phyloP scores from a whole-genome alignment of 305 asterid genomes.

The Coffea humblotiana region DNA sequence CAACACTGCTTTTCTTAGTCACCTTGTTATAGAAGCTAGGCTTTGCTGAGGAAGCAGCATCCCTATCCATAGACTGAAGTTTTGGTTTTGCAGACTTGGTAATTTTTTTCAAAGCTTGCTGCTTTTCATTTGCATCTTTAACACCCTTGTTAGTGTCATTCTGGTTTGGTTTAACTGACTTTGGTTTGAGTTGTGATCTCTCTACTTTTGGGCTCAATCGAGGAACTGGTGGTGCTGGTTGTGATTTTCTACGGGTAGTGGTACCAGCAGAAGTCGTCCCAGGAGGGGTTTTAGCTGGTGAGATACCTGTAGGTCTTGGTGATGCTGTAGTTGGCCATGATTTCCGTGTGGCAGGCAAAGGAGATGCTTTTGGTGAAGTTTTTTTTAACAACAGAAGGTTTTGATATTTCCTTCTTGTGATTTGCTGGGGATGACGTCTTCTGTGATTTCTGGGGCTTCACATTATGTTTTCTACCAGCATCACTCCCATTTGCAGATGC shows the following conservation, averaged over 20 bases:
- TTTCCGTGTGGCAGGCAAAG: conserved; percentile 73
- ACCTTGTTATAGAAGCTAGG: conserved; percentile 70
- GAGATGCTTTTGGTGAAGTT: conserved; percentile 47
- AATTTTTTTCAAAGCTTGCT: conserved; percentile 48
- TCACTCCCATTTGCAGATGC: conserved; percentile 45
- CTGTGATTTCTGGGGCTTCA: conserved; percentile 62
- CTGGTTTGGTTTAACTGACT: conserved; percentile 48
- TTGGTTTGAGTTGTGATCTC: conserved; percentile 42
- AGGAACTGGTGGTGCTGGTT: conserved; percentile 52
- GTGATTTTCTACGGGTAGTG: conserved; percentile 63
- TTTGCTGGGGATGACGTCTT: conserved; percentile 44
- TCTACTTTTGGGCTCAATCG: conserved; percentile 51
- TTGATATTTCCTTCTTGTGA: conserved; percentile 55
- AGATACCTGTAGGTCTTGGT: conserved; percentile 53
- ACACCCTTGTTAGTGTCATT: conserved; percentile 47
- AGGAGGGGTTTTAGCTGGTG: conserved; percentile 59
- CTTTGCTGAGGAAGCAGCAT: conserved; percentile 50
- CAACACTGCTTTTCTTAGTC: conserved; percentile 84
- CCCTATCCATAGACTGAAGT: conserved; percentile 46
- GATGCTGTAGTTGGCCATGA: conserved; percentile 87
- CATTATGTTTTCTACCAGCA: conserved; percentile 43
- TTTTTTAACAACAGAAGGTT: conserved; percentile 54
- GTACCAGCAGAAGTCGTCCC: conserved; percentile 40
- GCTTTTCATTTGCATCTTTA: conserved; percentile 51
- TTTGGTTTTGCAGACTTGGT: conserved; percentile 50